These are phyloP conservation scores for Pythium myriotylum DNA, from an alignment of 352 stramenopile species.

Conservation along the genomic window DNA sequence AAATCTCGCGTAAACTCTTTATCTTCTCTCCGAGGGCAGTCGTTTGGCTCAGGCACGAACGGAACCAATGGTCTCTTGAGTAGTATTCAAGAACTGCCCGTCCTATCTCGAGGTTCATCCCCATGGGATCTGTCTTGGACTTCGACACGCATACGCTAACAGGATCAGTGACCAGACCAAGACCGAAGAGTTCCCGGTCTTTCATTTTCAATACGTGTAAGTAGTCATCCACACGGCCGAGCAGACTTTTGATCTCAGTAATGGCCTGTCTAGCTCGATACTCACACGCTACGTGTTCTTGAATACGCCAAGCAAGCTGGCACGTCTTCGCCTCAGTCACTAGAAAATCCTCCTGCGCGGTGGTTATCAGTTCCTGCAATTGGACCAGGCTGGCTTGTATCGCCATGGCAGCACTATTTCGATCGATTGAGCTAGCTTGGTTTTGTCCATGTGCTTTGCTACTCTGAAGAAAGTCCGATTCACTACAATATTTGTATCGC, in stretches of 20 bases:
- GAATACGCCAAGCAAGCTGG: constrained; percentile 38
- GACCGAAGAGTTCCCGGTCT: constrained; percentile 27
- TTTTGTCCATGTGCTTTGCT: background rate
- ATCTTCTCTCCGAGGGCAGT: constrained; percentile 32
- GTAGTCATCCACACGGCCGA: constrained; percentile 27
- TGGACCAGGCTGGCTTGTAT: constrained; percentile 10
- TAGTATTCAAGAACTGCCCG: constrained; percentile 36
- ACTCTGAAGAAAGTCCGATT: constrained; percentile 10
- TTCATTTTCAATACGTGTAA: constrained; percentile 26
- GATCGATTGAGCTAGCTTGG: constrained; percentile 14
- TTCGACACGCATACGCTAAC: background rate
- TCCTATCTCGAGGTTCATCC: constrained; percentile 18
- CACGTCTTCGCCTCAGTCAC: constrained; percentile 29
- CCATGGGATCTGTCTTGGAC: background rate
- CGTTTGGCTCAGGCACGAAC: constrained; percentile 26
- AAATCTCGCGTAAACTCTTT: constrained; percentile 18
- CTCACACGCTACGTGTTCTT: constrained; percentile 31
- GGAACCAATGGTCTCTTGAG: constrained; percentile 32
- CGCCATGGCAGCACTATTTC: background rate
- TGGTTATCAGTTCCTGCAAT: constrained; percentile 12
- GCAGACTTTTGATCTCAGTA: constrained; percentile 7
- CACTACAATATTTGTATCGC: constrained; percentile 4
- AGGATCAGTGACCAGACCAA: background rate
- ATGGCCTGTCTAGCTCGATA: constrained; percentile 28
- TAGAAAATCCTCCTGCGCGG: constrained; percentile 25